A percentile compares a stretch with the other conserved stretches of the same genome.
phyloP scores from a whole-genome alignment of 1,139 yeast genomes.

The Starmera stellimalicola region DNA sequence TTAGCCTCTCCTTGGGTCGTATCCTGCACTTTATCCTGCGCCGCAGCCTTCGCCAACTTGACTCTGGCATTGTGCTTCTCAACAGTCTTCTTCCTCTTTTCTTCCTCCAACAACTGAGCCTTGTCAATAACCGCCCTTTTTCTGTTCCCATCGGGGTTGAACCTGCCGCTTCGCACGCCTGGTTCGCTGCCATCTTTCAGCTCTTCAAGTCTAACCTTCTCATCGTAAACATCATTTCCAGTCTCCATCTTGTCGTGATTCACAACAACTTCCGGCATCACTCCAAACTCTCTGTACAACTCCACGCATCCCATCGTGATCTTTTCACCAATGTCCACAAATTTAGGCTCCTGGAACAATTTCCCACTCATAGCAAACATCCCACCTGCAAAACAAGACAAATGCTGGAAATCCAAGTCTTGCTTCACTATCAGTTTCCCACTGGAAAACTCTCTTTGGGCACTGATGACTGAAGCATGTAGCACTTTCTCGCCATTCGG shows the following conservation, averaged over 20 bases:
- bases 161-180: neutral
- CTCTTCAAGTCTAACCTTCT: constrained; percentile 7
- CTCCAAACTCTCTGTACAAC: constrained; percentile 40
- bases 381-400: constrained; percentile 70
- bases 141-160: neutral
- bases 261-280: constrained; percentile 34
- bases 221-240: constrained; percentile 25
- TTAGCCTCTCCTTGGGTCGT: too few species aligned
- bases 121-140: neutral
- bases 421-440: constrained; percentile 13
- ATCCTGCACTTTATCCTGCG: too few species aligned
- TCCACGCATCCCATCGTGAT: constrained; percentile 62
- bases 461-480: constrained; percentile 16
- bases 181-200: neutral
- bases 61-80: neutral
- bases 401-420: constrained; percentile 35
- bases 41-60: neutral
- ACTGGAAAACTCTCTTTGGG: constrained; percentile 9
- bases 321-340: constrained; percentile 48
- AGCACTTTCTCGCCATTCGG: constrained; percentile 22
- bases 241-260: constrained; percentile 22
- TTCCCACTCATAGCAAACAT: constrained; percentile 62
- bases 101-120: too few species aligned
- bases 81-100: too few species aligned
- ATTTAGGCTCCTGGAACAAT: constrained; percentile 38